A percentile compares a stretch with the other conserved stretches of the same genome.
Evolutionary conservation across 371 early-diverging fungal species (phyloP).

Genomic region (Thermomucor indicae-seudaticae): DNA sequence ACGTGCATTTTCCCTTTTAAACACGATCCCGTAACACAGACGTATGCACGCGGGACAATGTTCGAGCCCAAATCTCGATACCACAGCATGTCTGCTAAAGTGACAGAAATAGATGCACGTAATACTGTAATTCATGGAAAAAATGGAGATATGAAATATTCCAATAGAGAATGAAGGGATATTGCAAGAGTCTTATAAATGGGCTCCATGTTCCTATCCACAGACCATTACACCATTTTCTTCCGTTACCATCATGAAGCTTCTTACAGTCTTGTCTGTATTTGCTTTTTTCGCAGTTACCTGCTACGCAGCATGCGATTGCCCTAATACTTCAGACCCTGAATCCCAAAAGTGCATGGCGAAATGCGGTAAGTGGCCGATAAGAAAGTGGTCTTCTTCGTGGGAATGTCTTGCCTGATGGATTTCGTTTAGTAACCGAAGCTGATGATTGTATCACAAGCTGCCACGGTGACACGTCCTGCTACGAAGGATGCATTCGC

Average conservation of each 20-base stretch:
- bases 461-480: slow-evolving; percentile 8
- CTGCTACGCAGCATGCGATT: slow-evolving; percentile 1
- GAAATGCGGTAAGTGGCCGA: slow-evolving; percentile 8
- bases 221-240: not conserved
- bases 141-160: no score
- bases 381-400: not conserved
- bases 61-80: no score
- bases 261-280: not conserved
- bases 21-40: no score
- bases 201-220: not conserved
- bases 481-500: slow-evolving; percentile 4
- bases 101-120: no score
- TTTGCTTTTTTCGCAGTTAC: not conserved
- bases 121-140: no score
- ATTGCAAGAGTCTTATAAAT: no score
- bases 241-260: slow-evolving; percentile 1
- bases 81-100: no score
- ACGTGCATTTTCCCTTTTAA: no score
- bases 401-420: not conserved
- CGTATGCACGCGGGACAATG: no score
- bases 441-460: slow-evolving; percentile 6
- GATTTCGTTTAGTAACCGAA: slow-evolving; percentile 4
- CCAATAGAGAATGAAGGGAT: not conserved
- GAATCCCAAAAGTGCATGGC: slow-evolving; percentile 2
- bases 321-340: no score